Base-by-base conservation (phyloP, 805 yeast species). In the Pichia heedii region DNA sequence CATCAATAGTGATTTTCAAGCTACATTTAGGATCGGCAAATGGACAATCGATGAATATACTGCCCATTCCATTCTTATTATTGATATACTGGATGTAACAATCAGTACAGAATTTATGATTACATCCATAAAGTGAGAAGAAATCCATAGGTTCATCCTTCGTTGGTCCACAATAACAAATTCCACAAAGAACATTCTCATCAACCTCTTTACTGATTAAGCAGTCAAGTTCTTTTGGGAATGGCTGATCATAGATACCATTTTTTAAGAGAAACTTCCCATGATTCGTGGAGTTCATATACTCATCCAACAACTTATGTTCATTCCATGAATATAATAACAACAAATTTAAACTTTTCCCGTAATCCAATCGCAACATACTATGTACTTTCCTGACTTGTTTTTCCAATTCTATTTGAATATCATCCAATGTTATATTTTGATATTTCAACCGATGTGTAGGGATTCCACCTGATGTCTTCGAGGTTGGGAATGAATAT, bases 31-130 rank as follows among this genome's bases (percentile, higher is more conserved):
- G 73, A 22, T 75, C 77, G 45, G 47, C 35, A 37, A 47, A 49
- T 7, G 85, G 85, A 56, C 97, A 90, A 22, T 69, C 65, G 3
- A 86, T 75, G 9, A 77, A 55, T 4, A 61, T 63, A 0, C 77
- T 78, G 20, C 59, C 60, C 41, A 55, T 39, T 66, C 48, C 40
- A 44, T 67, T 50, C 44, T 70, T 68, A 39, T 70, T 74, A 7
- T 63, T 54, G 18, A 83, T 63, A 57, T 86, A 89, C 29, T 68
- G 69, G 15, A 64, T 55, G 58, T 82, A 89, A 60, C 98, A 90
- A 12, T 63, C 65, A 2, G 67, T 52, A 57, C 98, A 93, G 52
- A 68, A 83, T 41, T 65, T 67, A 60, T 90, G 96, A 9, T 70
- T 71, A 60, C 97, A 93, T 15, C 69, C 69, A 16, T 43, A 27